Evolutionary conservation across 2,329 filamentous ascomycete genomes (phyloP), one percentile per base, ranked within the genome.

Genomic region (Clathrospora elynae): DNA sequence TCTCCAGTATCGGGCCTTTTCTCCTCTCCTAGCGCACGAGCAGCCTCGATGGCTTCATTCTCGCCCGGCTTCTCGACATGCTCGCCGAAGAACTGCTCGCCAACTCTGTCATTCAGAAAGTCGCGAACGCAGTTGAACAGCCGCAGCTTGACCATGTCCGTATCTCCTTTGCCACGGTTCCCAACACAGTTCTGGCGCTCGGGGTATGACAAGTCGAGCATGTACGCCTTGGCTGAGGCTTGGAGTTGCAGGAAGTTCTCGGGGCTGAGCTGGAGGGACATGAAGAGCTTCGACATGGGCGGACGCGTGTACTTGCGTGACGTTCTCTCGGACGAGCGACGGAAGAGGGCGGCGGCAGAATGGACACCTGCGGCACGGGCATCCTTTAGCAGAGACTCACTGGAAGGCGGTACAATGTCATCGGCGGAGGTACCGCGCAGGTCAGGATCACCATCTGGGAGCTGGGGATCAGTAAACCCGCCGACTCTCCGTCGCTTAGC

Each of bases 181-280:
- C 79, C 79, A 6, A 83, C 78, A 44, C 79, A 81, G n/a, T 75
- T 75, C 39, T 77, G 75, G 12, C 80, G 70, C 47, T 82, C 79
- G 0, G 78, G 78, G 44, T 81, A 71, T 2, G 70, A 62, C n/a
- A 75, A 67, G 52, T 81, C 74, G 4, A 82, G 71, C 80, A 83
- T 82, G 55, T 78, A 82, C 8, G 63, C 61, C 48, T 82, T 83
- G 0, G 79, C 79, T 10, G 76, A 77, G 12, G 77, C 73, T 55
- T 82, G 79, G 5, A 82, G 63, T 34, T 78, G 74, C 11, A 82
- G 58, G 48, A 81, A 82, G 46, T 77, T 77, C 59, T 82, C 79
- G 0, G 79, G 78, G 2, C 75, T 76, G 12, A 82, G 67, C 49
- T 80, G 76, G 11, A 83, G 71, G 1, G 78, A 81, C 18, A 76